Percentiles rank a stretch among this genome's conserved stretches.
These are phyloP conservation scores for Isatis tinctoria DNA, from an alignment of 345 rosid species.

Conservation along the genomic window DNA sequence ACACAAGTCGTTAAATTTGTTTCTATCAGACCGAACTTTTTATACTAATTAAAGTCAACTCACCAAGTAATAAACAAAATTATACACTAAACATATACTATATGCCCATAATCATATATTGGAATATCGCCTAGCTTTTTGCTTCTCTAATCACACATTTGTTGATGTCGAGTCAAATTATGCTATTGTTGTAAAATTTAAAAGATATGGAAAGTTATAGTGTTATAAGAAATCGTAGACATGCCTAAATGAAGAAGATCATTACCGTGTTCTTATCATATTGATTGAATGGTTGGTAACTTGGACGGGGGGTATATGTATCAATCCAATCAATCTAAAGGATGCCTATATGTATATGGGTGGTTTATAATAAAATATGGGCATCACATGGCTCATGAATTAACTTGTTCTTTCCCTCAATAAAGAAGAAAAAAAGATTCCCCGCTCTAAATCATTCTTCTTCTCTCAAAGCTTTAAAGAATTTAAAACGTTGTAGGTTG, in stretches of 20 bases:
- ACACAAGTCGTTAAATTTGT: background rate
- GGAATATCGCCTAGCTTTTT: background rate
- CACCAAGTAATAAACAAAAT: background rate
- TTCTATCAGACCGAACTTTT: background rate
- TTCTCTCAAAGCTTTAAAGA: background rate
- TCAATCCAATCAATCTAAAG: background rate
- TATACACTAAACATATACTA: background rate
- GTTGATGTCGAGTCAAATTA: background rate
- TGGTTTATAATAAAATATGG: background rate
- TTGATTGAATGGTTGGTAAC: background rate
- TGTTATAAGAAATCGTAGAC: background rate
- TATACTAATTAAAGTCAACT: background rate
- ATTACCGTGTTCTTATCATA: background rate
- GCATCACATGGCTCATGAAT: conserved; percentile 28
- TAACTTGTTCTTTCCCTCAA: background rate
- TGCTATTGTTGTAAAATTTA: no score
- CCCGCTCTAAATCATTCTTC: background rate
- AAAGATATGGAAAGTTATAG: no score
- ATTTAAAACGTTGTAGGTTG: background rate
- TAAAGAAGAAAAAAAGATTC: background rate
- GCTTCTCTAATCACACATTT: background rate
- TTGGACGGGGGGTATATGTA: background rate
- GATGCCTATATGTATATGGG: background rate
- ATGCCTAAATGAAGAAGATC: background rate
- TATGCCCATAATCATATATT: background rate